Evolutionary conservation across 176 grass and related monocot genomes (phyloP), one percentile per base, ranked within the genome.

Genomic region (Eleusine coracana): DNA sequence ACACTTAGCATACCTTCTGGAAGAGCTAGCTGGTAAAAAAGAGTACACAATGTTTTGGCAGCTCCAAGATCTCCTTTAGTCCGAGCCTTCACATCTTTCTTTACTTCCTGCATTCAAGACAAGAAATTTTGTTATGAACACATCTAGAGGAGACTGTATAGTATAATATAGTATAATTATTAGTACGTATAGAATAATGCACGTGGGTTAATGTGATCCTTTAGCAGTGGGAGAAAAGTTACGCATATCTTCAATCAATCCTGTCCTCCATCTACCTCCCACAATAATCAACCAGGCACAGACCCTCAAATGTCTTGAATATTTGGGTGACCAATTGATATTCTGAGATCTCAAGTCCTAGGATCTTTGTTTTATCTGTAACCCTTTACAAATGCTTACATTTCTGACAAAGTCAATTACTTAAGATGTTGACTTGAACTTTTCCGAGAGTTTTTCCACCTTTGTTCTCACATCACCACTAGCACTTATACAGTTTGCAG

Each of bases 21-120:
- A 78, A 94, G 89, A 51, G 88, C 87, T 78, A 76, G 85, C 73
- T 91, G 88, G 54, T 94, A 86, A 82, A 94, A 94, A 66, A 86
- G 92, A 59, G 86, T 94, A 73, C 89, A 91, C 56, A 89, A 71
- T 74, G 92, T 91, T 50, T 94, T 91, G 2, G 92, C 92, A 66
- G 86, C 88, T 77, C 92, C 92, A 0, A 83, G 80, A 10, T 91
- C 89, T 14, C 92, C 92, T 71, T 94, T 94, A 18, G 92, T 94
- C 56, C 76, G 80, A 75, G 80, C 44, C 84, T 91, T 91, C 77
- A 94, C 92, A 37, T 94, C 80, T 68, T 91, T 84, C 63, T 91
- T 86, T 5, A 91, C 89, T 61, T 94, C 89, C 92, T 91, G 77
- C 31, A 75, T 3, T 2, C 44, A 41, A 73, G 52, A 21, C 17